A percentile compares a stretch with the other conserved stretches of the same genome.
Evolutionary conservation across 306 rosid species (phyloP).

Genomic region (Fragaria ananassa): DNA sequence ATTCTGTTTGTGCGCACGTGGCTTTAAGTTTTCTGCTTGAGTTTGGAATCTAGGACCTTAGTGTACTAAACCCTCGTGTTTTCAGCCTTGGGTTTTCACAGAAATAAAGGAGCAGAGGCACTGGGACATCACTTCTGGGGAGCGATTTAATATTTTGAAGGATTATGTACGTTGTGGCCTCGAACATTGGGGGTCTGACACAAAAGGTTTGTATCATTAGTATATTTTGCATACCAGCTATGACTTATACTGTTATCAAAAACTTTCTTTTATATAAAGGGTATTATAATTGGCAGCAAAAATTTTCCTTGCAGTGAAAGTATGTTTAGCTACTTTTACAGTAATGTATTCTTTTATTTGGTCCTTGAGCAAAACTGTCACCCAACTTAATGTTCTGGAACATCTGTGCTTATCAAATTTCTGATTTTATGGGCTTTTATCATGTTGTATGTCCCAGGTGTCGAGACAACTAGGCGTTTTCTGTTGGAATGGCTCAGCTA

Average conservation of each 20-base stretch:
- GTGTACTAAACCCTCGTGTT: constrained; percentile 16
- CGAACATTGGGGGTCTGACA: constrained; percentile 93
- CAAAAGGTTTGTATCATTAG: constrained; percentile 59
- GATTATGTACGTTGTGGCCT: constrained; percentile 82
- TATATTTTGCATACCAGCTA: background rate
- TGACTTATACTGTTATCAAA: background rate
- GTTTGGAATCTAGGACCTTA: constrained; percentile 2
- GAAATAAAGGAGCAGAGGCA: constrained; percentile 94
- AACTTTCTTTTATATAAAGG: background rate
- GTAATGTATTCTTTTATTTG: background rate
- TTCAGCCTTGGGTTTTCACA: constrained; percentile 92
- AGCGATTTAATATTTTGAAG: constrained; percentile 70
- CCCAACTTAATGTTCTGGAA: background rate
- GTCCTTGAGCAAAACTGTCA: background rate
- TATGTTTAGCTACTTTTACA: background rate
- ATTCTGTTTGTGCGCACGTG: background rate
- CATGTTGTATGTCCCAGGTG: constrained; percentile 42
- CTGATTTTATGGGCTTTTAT: constrained; percentile 2
- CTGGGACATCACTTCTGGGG: constrained; percentile 95
- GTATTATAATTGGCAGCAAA: background rate
- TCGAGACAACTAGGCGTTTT: constrained; percentile 87
- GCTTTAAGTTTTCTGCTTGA: constrained; percentile 1
- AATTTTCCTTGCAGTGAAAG: background rate
- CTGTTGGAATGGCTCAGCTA: constrained; percentile 97
- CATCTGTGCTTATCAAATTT: background rate